These are phyloP conservation scores for Malus hybrid DNA, from an alignment of 331 rosid species.

Conservation along the genomic window DNA sequence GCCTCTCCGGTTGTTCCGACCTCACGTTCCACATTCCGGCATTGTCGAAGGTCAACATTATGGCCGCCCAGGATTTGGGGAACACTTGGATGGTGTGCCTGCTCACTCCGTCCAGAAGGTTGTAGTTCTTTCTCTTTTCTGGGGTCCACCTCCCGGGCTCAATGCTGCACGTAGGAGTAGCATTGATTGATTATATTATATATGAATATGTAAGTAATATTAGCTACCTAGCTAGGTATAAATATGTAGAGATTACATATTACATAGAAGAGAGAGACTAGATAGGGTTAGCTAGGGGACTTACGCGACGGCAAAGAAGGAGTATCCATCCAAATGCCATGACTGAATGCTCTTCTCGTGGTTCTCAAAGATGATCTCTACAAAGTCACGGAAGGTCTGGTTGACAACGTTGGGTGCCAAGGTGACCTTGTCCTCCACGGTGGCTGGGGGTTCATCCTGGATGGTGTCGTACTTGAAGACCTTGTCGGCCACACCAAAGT, in stretches of 20 bases:
- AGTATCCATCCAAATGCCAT: slow-evolving; percentile 50
- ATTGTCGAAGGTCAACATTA: slow-evolving; percentile 52
- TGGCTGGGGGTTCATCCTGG: slow-evolving; percentile 15
- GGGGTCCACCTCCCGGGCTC: slow-evolving; percentile 59
- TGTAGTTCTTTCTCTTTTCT: slow-evolving; percentile 36
- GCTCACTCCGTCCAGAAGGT: slow-evolving; percentile 55
- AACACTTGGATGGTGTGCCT: slow-evolving; percentile 59
- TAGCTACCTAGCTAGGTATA: background rate
- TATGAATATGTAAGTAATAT: background rate
- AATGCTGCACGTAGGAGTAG: slow-evolving; percentile 9
- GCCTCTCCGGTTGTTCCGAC: slow-evolving; percentile 37
- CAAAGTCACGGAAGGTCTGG: slow-evolving; percentile 40
- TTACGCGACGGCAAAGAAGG: slow-evolving; percentile 54
- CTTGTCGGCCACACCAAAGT: slow-evolving; percentile 31
- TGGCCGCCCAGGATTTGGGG: slow-evolving; percentile 62
- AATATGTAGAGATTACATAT: background rate
- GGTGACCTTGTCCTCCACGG: background rate
- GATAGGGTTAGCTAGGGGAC: background rate
- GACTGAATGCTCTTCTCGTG: slow-evolving; percentile 42
- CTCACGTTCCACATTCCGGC: slow-evolving; percentile 60
- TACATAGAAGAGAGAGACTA: background rate
- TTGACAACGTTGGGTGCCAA: slow-evolving; percentile 36
- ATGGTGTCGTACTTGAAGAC: slow-evolving; percentile 47
- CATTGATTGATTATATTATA: background rate
- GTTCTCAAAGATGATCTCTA: slow-evolving; percentile 60